Conservation (phyloP, 441 rosid species). For the Melastoma candidum region DNA sequence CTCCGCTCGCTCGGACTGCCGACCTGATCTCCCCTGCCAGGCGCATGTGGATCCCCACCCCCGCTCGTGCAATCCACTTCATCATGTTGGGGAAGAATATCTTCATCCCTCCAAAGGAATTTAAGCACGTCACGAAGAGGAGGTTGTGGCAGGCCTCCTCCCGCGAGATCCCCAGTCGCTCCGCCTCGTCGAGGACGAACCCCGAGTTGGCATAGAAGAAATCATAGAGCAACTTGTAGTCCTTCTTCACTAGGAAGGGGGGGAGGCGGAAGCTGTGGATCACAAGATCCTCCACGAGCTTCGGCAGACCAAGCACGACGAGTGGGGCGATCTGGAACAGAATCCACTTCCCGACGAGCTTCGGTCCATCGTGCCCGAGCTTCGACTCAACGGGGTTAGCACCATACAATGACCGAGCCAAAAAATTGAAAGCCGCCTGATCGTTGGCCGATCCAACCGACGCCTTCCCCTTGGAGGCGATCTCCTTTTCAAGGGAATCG, state of each 20-base stretch:
- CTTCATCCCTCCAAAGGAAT: constrained; percentile 57
- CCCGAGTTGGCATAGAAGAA: constrained; percentile 41
- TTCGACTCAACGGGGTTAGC: constrained; percentile 41
- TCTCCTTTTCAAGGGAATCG: constrained; percentile 36
- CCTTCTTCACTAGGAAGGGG: constrained; percentile 33
- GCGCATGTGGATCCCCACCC: constrained; percentile 33
- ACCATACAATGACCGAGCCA: constrained; percentile 40
- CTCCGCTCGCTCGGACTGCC: constrained; percentile 36
- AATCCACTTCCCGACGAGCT: constrained; percentile 45
- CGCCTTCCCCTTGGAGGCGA: constrained; percentile 54
- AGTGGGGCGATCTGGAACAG: constrained; percentile 50
- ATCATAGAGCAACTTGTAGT: constrained; percentile 49
- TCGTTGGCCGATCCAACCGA: constrained; percentile 35
- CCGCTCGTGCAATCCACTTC: constrained; percentile 49
- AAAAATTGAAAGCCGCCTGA: constrained; percentile 54
- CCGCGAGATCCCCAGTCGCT: constrained; percentile 33
- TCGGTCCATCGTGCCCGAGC: constrained; percentile 53
- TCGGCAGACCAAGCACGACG: constrained; percentile 48
- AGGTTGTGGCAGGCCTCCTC: constrained; percentile 67
- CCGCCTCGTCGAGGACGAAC: constrained; percentile 43
- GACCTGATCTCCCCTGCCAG: constrained; percentile 56
- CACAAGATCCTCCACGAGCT: constrained; percentile 30
- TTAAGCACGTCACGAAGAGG: constrained; percentile 56
- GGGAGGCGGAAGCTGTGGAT: constrained; percentile 49
- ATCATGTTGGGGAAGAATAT: constrained; percentile 40